phyloP scores from a whole-genome alignment of 2,329 filamentous ascomycete species.

The Cyclaneusma minus region DNA sequence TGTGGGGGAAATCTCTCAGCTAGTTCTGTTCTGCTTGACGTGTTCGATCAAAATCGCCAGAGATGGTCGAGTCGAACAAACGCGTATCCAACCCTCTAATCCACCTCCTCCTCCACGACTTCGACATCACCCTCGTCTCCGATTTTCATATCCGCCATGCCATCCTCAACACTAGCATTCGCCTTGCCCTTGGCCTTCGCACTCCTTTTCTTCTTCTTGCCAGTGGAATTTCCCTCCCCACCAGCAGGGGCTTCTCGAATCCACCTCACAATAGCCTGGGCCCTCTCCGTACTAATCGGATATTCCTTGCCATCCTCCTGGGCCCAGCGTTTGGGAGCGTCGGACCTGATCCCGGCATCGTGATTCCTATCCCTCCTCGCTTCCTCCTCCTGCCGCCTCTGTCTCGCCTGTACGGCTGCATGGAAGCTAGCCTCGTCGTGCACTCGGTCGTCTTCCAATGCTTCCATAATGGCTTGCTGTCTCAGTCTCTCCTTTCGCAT shows the following conservation, averaged over 20 bases:
- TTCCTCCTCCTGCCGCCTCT: conserved; percentile 38
- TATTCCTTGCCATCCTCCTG: conserved; percentile 54
- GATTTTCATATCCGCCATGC: conserved; percentile 6
- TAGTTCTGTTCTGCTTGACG: no score
- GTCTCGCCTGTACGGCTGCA: conserved; percentile 43
- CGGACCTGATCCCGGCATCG: conserved; percentile 11
- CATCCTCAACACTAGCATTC: conserved; percentile 6
- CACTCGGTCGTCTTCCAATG: conserved; percentile 51
- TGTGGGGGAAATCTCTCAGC: no score
- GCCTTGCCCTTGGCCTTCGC: conserved; percentile 8
- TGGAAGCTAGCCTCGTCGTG: conserved; percentile 52
- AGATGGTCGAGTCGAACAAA: no score
- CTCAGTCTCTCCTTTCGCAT: conserved; percentile 43
- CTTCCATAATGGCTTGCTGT: conserved; percentile 51
- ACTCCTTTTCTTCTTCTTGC: conserved; percentile 25
- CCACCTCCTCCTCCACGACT: conserved; percentile 16
- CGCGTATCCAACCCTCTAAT: no score
- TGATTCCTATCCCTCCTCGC: conserved; percentile 7
- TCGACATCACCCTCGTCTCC: conserved; percentile 11
- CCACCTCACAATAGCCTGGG: conserved; percentile 55
- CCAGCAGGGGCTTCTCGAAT: conserved; percentile 39
- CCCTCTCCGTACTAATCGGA: conserved; percentile 53
- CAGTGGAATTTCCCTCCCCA: conserved; percentile 15
- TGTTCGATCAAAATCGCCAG: no score
- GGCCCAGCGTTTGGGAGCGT: conserved; percentile 37